Conservation (phyloP, 2,329 filamentous ascomycete genomes). For the Aspergillus aculeatinus region DNA sequence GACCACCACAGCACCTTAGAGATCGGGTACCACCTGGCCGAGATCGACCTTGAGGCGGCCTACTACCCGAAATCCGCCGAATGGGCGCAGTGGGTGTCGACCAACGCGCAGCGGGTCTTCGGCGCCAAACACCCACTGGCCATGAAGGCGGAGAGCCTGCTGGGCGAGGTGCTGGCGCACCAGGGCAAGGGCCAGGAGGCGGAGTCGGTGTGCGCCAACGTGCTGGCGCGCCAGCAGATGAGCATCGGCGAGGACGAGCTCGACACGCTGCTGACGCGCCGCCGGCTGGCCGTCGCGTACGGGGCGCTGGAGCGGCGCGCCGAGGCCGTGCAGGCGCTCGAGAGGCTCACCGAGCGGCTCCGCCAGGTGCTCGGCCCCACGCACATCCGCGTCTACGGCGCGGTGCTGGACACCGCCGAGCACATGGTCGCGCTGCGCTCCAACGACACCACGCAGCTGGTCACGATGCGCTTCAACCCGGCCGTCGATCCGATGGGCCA, state of each 20-base stretch:
- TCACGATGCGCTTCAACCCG: slow-evolving; percentile 13
- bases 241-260: slow-evolving; percentile 32
- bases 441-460: slow-evolving; percentile 1
- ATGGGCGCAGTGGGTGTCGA: slow-evolving; percentile 33
- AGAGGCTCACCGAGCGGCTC: slow-evolving; percentile 23
- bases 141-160: slow-evolving; percentile 31
- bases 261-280: slow-evolving; percentile 31
- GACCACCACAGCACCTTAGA: slow-evolving; percentile 31
- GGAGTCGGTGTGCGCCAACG: slow-evolving; percentile 32
- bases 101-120: slow-evolving; percentile 27
- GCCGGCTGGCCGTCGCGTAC: slow-evolving; percentile 28
- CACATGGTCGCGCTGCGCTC: slow-evolving; percentile 24
- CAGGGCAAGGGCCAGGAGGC: slow-evolving; percentile 29
- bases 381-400: slow-evolving; percentile 26
- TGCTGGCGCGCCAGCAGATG: slow-evolving; percentile 34
- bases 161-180: slow-evolving; percentile 27
- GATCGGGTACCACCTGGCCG: slow-evolving; percentile 28
- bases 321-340: slow-evolving; percentile 24
- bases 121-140: slow-evolving; percentile 27
- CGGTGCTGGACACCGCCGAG: slow-evolving; percentile 24
- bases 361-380: slow-evolving; percentile 27
- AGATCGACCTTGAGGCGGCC: slow-evolving; percentile 27
- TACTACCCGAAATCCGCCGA: slow-evolving; percentile 29
- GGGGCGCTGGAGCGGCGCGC: slow-evolving; percentile 21
- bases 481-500: slow-evolving; percentile 21